Base-by-base conservation (phyloP, 805 yeast species). In the Pichia exigua region DNA sequence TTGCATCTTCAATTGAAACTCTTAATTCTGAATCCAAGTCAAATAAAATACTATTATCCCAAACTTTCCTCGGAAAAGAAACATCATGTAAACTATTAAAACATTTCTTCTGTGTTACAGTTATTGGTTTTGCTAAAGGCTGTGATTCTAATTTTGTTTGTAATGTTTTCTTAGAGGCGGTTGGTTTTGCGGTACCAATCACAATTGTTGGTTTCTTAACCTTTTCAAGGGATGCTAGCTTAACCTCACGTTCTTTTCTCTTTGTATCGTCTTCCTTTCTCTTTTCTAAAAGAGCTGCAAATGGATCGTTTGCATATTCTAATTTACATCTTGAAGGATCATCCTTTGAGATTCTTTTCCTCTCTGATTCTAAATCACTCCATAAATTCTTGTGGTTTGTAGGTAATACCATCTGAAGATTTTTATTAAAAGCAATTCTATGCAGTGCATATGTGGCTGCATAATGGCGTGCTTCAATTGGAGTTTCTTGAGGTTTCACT, bases 371-470 rank as follows among this genome's bases (percentile, higher is more conserved):
- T 52, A 92, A 68, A 21, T 77, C 80, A 22, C 73, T 66, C 98
- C 98, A 92, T 27, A 87, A 72, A 46, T 78, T 78, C 56, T 88
- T 81, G 64, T 88, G 96, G 32, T 84, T 81, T 4, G 83, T 79
- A 0, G 98, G 98, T 15, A 92, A 73, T 61, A 89, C 84, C 91
- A 91, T 83, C 54, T 87, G 87, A 67, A 92, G 65, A 63, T 88
- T 90, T 59, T 90, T 90, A 58, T 83, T 83, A 54, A 82, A 87
- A 39, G 91, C 83, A 20, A 92, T 75, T 38, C 96, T 73, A 64
- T 82, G 91, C 55, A 92, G 66, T 0, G 92, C 94, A 57, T 85
- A 87, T 0, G 97, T 90, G 0, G 99, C 97, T 0, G 92, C 90
- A 60, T 78, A 76, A 64, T 91, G 95, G 45, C 97, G 76, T 1